Percentiles rank a stretch among this genome's conserved stretches.
These are phyloP conservation scores for Fusarium fracticaudum DNA, from an alignment of 2,329 filamentous ascomycete species.

Conservation along the genomic window DNA sequence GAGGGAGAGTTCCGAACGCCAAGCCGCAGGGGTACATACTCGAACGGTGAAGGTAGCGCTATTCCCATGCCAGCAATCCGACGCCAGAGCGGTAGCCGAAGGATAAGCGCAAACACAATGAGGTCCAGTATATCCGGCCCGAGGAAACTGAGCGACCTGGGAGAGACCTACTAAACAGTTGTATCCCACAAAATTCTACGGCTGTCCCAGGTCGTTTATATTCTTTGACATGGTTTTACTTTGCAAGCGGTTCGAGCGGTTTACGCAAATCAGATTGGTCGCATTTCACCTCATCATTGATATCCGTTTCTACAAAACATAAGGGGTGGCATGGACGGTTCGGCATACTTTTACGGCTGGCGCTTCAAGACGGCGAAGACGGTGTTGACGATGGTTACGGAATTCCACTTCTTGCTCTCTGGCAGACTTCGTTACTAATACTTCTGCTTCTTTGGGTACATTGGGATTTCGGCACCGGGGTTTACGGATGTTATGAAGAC, in stretches of 20 bases:
- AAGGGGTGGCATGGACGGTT: slow-evolving; percentile 29
- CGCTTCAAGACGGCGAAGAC: slow-evolving; percentile 38
- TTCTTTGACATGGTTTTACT: slow-evolving; percentile 35
- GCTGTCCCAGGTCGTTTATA: slow-evolving; percentile 23
- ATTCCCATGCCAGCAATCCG: slow-evolving; percentile 58
- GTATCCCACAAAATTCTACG: slow-evolving; percentile 5
- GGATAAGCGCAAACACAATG: slow-evolving; percentile 51
- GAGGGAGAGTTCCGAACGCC: slow-evolving; percentile 59
- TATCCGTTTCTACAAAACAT: slow-evolving; percentile 36
- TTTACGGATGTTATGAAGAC: slow-evolving; percentile 45
- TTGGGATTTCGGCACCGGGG: slow-evolving; percentile 39
- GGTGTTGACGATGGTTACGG: slow-evolving; percentile 47
- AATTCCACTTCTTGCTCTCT: slow-evolving; percentile 40
- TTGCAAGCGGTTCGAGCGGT: slow-evolving; percentile 37
- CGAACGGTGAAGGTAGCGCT: slow-evolving; percentile 57
- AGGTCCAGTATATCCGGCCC: slow-evolving; percentile 48
- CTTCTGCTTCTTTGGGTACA: slow-evolving; percentile 41
- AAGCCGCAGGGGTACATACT: slow-evolving; percentile 64
- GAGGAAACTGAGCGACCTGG: slow-evolving; percentile 59
- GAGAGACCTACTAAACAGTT: slow-evolving; percentile 61
- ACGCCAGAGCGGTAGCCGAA: slow-evolving; percentile 56
- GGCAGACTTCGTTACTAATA: slow-evolving; percentile 39
- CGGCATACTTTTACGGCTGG: slow-evolving; percentile 43
- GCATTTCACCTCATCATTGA: slow-evolving; percentile 34
- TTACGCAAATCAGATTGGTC: slow-evolving; percentile 31